Evolutionary conservation across 768 basidiomycete genomes (phyloP), one percentile per base, ranked within the genome.

Genomic region (Boletus subcaerulescens): DNA sequence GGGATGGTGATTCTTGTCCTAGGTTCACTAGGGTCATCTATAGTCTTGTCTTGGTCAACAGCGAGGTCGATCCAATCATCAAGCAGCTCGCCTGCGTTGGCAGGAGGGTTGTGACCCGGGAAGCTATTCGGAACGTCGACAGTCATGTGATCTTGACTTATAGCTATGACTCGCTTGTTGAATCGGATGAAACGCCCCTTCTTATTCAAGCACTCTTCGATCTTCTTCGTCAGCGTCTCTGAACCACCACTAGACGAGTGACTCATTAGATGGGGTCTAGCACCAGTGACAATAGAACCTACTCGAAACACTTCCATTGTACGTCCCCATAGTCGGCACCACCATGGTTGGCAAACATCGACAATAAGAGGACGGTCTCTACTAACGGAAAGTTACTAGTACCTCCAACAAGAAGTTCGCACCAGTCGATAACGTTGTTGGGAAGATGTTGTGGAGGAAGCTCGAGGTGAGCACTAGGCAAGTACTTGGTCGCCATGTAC

Each of bases 371-470:
- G 36, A 53, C 31, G 3, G 13, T 1, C 15, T 43, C 41, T 43
- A 18, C 12, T n/a, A 58, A 44, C 7, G 45, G 26, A 14, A 1
- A 3, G 6, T 57, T 43, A n/a, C 42, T 18, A 18, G 0, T 14
- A 14, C 9, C n/a, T 46, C 18, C 48, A 35, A 9, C 5, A 17
- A 58, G 26, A 13, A 52, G 20, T 17, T 8, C n/a, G 10, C 59
- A 59, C 48, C 57, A 76, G 53, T 73, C 67, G 35, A 76, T 55
- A 3, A 72, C 62, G 31, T 64, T 52, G 39, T 3, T 52, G 17
- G 54, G 38, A 39, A 63, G 61, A 39, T 63, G 51, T 12, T 42
- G 32, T 1, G 53, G 50, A 18, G 68, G 60, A 18, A 67, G 44
- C 5, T 42, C 43, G 26, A 68, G 51, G 45, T 46, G 45, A 13